Evolutionary conservation across 345 rosid genomes (phyloP).

Genomic region (Eucalyptus cloeziana): DNA sequence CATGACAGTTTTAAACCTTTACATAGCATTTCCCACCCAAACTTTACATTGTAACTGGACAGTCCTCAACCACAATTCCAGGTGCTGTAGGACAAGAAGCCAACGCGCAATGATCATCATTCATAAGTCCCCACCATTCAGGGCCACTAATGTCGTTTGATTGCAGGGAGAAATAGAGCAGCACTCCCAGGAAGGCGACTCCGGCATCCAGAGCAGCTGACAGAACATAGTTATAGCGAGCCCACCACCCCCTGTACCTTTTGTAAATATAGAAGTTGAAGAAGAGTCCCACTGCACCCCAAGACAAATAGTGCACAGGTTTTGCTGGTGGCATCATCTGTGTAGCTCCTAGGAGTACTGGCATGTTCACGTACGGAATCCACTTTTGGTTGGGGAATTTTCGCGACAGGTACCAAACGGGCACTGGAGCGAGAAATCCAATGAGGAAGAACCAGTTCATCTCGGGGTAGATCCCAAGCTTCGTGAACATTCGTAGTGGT

Average conservation of each 20-base stretch:
- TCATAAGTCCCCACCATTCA: constrained; percentile 58
- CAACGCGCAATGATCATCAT: constrained; percentile 45
- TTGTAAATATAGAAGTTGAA: constrained; percentile 65
- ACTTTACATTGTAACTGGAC: constrained; percentile 33
- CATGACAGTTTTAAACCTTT: neutral
- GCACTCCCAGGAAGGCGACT: constrained; percentile 53
- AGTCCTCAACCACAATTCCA: constrained; percentile 33
- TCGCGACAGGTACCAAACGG: constrained; percentile 45
- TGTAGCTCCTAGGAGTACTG: constrained; percentile 38
- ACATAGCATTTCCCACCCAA: neutral
- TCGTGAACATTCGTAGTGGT: constrained; percentile 62
- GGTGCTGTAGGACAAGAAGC: constrained; percentile 65
- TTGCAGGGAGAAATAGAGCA: constrained; percentile 54
- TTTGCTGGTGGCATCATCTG: constrained; percentile 44
- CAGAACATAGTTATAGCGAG: constrained; percentile 51
- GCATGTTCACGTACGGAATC: constrained; percentile 47
- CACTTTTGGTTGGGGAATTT: constrained; percentile 69
- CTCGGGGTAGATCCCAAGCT: constrained; percentile 36
- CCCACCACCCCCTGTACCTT: constrained; percentile 69
- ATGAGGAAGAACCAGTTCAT: constrained; percentile 83
- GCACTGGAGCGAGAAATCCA: constrained; percentile 58
- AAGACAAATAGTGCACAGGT: constrained; percentile 47
- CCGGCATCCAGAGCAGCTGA: constrained; percentile 86
- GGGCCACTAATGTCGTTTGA: constrained; percentile 41
- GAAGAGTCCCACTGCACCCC: constrained; percentile 58